Conservation (phyloP, 148 eudicot species). For the Camellia japonica region DNA sequence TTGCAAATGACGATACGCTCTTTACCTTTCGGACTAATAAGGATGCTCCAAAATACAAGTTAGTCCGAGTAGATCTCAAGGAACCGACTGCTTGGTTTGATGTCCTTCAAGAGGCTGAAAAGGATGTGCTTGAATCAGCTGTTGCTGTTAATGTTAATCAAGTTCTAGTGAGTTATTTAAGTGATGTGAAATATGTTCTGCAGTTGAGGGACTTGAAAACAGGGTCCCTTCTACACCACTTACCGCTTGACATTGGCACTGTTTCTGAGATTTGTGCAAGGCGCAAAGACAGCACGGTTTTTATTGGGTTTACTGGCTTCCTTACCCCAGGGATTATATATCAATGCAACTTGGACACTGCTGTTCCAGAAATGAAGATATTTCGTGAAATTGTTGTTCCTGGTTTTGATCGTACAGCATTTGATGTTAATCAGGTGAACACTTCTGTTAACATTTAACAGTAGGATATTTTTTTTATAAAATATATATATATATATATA, state of each 20-base stretch:
- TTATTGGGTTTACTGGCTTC: constrained; percentile 79
- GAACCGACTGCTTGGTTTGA: constrained; percentile 72
- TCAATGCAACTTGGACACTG: constrained; percentile 54
- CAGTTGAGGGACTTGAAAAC: constrained; percentile 76
- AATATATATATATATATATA: background rate
- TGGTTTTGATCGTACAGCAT: constrained; percentile 76
- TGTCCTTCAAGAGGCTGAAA: constrained; percentile 65
- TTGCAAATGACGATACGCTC: constrained; percentile 78
- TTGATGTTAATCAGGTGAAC: constrained; percentile 73
- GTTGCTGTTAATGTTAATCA: constrained; percentile 63
- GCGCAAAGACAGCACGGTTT: constrained; percentile 59
- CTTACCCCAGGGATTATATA: constrained; percentile 82
- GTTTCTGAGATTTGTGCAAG: constrained; percentile 66
- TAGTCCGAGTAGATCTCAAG: constrained; percentile 78
- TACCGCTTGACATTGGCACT: constrained; percentile 89
- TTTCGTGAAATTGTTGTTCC: constrained; percentile 83
- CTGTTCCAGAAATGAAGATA: constrained; percentile 59
- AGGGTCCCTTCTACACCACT: constrained; percentile 59
- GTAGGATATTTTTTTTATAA: background rate
- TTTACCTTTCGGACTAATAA: constrained; percentile 88
- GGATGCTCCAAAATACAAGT: constrained; percentile 85
- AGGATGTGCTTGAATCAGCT: constrained; percentile 87
- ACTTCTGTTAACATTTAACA: background rate
- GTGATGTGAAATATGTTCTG: constrained; percentile 77
- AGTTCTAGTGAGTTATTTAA: constrained; percentile 73